Percentiles rank a stretch among this genome's conserved stretches.
Evolutionary conservation across 805 yeast species (phyloP).

Genomic region (Suhomyces faveliae): DNA sequence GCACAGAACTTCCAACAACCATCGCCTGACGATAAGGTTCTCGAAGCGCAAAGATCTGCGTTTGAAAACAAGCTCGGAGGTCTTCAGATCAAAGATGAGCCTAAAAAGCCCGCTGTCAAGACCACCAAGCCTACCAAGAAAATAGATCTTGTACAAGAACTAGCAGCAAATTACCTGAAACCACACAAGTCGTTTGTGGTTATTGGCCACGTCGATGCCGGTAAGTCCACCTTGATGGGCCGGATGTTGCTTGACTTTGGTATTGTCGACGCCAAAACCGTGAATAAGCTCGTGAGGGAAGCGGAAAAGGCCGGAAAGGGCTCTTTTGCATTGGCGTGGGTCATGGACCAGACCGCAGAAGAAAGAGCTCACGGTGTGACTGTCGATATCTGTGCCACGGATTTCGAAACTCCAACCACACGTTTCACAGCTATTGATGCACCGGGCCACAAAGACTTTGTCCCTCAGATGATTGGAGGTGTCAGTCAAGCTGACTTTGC

Average conservation of each 20-base stretch:
- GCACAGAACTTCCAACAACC: slow-evolving; percentile 59
- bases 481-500: slow-evolving; percentile 78
- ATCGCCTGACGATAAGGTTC: slow-evolving; percentile 79
- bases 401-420: slow-evolving; percentile 54
- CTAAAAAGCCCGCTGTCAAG: slow-evolving; percentile 12
- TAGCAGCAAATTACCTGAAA: slow-evolving; percentile 38
- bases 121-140: slow-evolving; percentile 44
- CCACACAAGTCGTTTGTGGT: slow-evolving; percentile 72
- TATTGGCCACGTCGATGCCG: slow-evolving; percentile 85
- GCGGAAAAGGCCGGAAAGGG: slow-evolving; percentile 68
- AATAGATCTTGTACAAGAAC: slow-evolving; percentile 42
- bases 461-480: slow-evolving; percentile 85
- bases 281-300: slow-evolving; percentile 62
- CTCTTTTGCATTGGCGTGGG: slow-evolving; percentile 83
- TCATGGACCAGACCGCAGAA: slow-evolving; percentile 76
- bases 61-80: slow-evolving; percentile 32
- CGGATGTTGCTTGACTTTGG: slow-evolving; percentile 65
- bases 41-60: slow-evolving; percentile 54
- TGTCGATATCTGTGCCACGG: slow-evolving; percentile 69
- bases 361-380: slow-evolving; percentile 79
- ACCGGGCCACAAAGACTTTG: slow-evolving; percentile 81
- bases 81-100: slow-evolving; percentile 20
- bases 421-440: slow-evolving; percentile 76
- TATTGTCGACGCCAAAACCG: slow-evolving; percentile 61
- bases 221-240: slow-evolving; percentile 80